Evolutionary conservation across 2,329 filamentous ascomycete species (phyloP).

Genomic region (Colletotrichum melonis): DNA sequence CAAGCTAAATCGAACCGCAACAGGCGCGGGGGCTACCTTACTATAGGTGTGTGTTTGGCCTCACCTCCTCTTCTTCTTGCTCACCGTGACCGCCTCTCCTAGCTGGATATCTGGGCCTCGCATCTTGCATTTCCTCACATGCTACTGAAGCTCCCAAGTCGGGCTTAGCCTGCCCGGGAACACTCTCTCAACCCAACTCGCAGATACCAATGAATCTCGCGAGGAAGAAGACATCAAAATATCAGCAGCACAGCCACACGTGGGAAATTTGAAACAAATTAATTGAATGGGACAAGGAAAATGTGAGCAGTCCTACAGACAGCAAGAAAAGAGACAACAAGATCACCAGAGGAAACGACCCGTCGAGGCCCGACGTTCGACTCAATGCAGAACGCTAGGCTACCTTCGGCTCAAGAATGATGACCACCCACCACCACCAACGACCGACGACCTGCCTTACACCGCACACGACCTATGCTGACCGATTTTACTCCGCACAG

Average conservation of each 20-base stretch:
- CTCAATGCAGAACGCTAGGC: not conserved
- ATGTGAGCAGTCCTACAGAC: not conserved
- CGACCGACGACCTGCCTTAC: not conserved
- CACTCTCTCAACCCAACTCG: no score
- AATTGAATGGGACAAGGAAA: no score
- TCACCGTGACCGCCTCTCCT: not conserved
- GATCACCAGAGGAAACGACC: not conserved
- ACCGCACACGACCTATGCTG: not conserved
- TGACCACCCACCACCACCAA: not conserved
- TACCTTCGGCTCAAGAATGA: conserved; percentile 17
- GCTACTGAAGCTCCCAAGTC: not conserved
- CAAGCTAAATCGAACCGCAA: conserved; percentile 5
- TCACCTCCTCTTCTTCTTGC: not conserved
- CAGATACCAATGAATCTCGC: no score
- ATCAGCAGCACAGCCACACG: no score
- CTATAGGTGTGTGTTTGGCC: not conserved
- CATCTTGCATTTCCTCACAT: not conserved
- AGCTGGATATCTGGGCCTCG: no score
- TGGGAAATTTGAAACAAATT: no score
- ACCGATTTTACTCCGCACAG: not conserved
- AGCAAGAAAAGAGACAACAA: not conserved
- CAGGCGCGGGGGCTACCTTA: not conserved
- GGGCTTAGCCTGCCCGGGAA: no score
- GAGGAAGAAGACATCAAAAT: no score
- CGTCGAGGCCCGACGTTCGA: not conserved